Base-by-base conservation (phyloP, 352 stramenopile species). In the Phytophthora pinifolia region DNA sequence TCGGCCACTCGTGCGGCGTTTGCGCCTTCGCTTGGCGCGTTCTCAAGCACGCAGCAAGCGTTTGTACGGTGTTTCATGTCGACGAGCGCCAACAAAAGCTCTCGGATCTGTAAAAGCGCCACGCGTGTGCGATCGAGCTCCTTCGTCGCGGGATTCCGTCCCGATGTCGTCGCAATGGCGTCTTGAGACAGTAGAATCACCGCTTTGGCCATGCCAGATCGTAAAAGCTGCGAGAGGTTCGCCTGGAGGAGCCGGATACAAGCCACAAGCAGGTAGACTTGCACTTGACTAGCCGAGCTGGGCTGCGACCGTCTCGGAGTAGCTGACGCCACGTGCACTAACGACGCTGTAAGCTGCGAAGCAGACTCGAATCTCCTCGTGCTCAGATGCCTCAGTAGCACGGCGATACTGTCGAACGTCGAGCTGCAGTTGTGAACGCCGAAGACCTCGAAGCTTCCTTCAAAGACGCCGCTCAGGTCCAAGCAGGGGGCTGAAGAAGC, bases 231-330 rank as follows among this genome's bases (percentile, higher is more conserved):
- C 0, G 62, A 64, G 6, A 96, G 33, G 49, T 96, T 96, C 9
- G 73, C 80, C 57, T 90, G 76, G 0, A 96, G 55, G 14, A 96
- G 53, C 9, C 82, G 76, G 22, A 96, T 38, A 8, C 74, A 83
- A 4, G 71, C 81, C 7, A 88, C 17, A 6, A 96, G 29, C 39
- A 93, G 56, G 33, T 94, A 96, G 22, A 67, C 34, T 27, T 90
- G 82, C 7, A 85, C 45, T n/a, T 59, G 37, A 18, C 12, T 22
- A 10, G 20, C 46, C 7, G 47, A 38, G 12, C 20, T 47, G 18
- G 33, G 39, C 17, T 37, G 31, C 3, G 51, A 2, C 45, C 42
- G 51, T 46, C 17, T 54, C 12, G 61, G 36, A 41, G 48, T 60
- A n/a, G 33, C 7, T 9, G 36, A n/a, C 7, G 9, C 15, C 13